Base-by-base conservation (phyloP, 2,329 filamentous ascomycete species). In the Cadophora gregata region DNA sequence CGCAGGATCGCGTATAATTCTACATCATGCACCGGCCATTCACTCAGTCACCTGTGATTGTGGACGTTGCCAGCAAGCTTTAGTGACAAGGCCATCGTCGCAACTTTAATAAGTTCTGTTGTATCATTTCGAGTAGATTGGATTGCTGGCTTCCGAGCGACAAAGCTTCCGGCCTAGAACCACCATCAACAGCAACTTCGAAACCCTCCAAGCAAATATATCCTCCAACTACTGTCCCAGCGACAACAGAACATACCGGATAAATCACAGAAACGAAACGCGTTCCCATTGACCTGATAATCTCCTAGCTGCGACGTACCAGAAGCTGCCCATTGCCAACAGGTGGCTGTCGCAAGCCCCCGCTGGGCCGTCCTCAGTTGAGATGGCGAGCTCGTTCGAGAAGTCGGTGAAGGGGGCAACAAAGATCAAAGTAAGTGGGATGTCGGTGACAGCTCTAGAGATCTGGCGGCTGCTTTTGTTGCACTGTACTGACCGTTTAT, bases 361-460 rank as follows among this genome's bases (percentile, higher is more conserved):
- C 56, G 63, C 47, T 48, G 61, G 56, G 53, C 27, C 45, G 45
- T 51, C 24, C 38, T 67, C 60, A 69, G 60, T 72, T 33, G 65
- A 69, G 51, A 94, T 94, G 92, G 88, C 91, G 73, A 92, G 89
- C 83, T 95, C 92, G 67, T 98, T 98, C 79, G 96, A 99, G 85
- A 99, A 98, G 86, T 97, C 94, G 74, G 96, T 99, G 78, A 98
- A 98, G 85, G 96, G 95, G 82, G 95, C 93, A 75, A 98, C 95
- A 76, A 98, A 98, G 85, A 93, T 97, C 79, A 98, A 97, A 88
- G 93, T 94, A 75, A 79, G 79, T 21, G 14, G 47, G 63, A 38
- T 29, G 53, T 2, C 25, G 47, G 10, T 24, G 16, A 53, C n/a
- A 48, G 10, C 14, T 55, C 36, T 25, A 24, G 12, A 10, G 21